Evolutionary conservation across 75 land plant genomes (phyloP), one percentile per base, ranked within the genome.

Genomic region (Cryptomeria japonica): DNA sequence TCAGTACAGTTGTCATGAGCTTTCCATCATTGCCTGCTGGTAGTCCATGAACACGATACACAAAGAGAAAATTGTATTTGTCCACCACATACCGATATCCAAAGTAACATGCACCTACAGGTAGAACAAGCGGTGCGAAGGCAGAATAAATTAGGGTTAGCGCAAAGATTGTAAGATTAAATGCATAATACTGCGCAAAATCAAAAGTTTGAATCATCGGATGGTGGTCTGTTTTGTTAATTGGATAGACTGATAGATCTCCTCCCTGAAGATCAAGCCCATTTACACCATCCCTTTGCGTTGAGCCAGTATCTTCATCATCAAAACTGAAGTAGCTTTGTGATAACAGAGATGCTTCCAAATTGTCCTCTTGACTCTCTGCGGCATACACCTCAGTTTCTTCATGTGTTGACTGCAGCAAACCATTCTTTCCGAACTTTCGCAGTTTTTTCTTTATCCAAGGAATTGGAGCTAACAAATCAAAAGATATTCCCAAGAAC

Each of bases 31-130:
- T 96, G 47, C 94, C 94, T 70, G 97, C 93, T 41, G 97, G 95
- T 70, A 94, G 94, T 0, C 98, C 98, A 41, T 94, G 86, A 10
- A 93, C 95, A 91, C 98, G 90, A 75, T 94, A 96, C 25, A 96
- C 93, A 86, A 95, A 96, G 44, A 96, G 91, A 87, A 96, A 96
- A 87, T 96, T 96, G 87, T 96, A 96, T 87, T 96, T 96, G 86
- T 96, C 98, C n/a, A 96, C 98, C 78, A 95, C 87, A 88, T 95
- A 96, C 73, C 98, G 90, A 83, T 96, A 96, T 31, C 98, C 98
- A 87, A 96, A 96, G 86, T 96, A 96, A 32, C 90, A 80, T 77
- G 97, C 93, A 84, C 97, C 98, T 36, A 96, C 93, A 13, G 98
- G 98, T 61, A 95, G 94, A 46, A 96, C 93, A 18, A 95, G 92